These are phyloP conservation scores for Vitis rotundifolia DNA, from an alignment of 164 flowering plant genomes.

Conservation along the genomic window DNA sequence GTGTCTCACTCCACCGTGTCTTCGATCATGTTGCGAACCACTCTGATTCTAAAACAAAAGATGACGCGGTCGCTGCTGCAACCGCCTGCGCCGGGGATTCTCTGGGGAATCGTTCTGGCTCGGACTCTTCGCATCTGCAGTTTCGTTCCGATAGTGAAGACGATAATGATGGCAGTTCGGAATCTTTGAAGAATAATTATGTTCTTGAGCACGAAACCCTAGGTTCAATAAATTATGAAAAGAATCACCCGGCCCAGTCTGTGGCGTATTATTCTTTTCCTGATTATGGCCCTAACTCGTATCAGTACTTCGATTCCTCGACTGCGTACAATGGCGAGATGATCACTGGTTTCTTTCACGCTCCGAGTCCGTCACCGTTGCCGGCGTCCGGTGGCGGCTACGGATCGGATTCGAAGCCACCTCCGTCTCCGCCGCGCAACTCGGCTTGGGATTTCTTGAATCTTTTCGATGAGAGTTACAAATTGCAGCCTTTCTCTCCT, in stretches of 20 bases:
- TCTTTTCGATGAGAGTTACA: constrained; percentile 34
- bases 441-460: constrained; percentile 36
- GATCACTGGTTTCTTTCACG: too few relatives aligned
- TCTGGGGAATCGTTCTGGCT: too few relatives aligned
- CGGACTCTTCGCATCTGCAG: too few relatives aligned
- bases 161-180: neutral
- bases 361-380: neutral
- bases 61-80: neutral
- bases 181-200: neutral
- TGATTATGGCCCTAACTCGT: constrained; percentile 10
- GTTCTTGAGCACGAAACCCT: constrained; percentile 1
- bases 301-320: constrained; percentile 25
- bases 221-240: neutral
- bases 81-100: constrained; percentile 9
- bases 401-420: constrained; percentile 1
- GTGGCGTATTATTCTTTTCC: neutral
- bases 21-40: constrained; percentile 17
- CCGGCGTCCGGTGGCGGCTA: neutral
- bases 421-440: neutral
- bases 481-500: neutral
- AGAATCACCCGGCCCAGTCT: constrained; percentile 11
- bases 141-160: too few relatives aligned
- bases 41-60: neutral
- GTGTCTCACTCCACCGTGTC: constrained; percentile 33
- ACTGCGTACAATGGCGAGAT: too few relatives aligned